A percentile compares a stretch with the other conserved stretches of the same genome.
phyloP scores from a whole-genome alignment of 306 rosid species.

The Corylus heterophylla region DNA sequence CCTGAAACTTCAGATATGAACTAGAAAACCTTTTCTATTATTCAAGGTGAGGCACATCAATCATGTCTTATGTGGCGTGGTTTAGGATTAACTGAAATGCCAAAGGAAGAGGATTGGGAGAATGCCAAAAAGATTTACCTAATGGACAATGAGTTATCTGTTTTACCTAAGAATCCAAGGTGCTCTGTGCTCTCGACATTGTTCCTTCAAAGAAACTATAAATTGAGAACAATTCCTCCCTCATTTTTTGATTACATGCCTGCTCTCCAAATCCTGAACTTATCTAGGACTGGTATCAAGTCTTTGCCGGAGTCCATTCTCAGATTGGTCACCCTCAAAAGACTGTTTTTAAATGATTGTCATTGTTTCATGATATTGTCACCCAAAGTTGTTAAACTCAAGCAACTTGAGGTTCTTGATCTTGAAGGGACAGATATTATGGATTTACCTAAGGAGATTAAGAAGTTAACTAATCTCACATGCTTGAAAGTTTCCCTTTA shows the following conservation, averaged over 20 bases:
- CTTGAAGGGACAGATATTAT: not conserved
- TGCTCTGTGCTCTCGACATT: not conserved
- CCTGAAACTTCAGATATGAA: not conserved
- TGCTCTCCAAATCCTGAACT: not conserved
- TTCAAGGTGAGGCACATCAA: not conserved
- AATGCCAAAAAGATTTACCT: too few relatives aligned
- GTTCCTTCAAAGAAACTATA: not conserved
- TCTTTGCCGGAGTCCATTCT: not conserved
- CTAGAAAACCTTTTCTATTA: not conserved
- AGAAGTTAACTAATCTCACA: not conserved
- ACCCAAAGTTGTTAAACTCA: not conserved
- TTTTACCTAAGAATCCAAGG: not conserved
- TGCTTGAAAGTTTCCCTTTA: not conserved
- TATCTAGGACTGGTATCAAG: constrained; percentile 7
- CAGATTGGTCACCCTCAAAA: not conserved
- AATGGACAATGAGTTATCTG: too few relatives aligned
- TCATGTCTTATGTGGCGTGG: too few relatives aligned
- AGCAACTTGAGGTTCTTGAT: not conserved
- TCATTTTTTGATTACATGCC: constrained; percentile 5
- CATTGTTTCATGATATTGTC: not conserved
- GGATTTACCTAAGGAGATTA: not conserved
- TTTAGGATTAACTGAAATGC: too few relatives aligned
- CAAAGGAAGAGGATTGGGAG: too few relatives aligned
- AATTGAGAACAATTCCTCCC: constrained; percentile 9
- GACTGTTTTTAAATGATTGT: not conserved